Evolutionary conservation across 768 basidiomycete species (phyloP).

Genomic region (Serendipita sp.): DNA sequence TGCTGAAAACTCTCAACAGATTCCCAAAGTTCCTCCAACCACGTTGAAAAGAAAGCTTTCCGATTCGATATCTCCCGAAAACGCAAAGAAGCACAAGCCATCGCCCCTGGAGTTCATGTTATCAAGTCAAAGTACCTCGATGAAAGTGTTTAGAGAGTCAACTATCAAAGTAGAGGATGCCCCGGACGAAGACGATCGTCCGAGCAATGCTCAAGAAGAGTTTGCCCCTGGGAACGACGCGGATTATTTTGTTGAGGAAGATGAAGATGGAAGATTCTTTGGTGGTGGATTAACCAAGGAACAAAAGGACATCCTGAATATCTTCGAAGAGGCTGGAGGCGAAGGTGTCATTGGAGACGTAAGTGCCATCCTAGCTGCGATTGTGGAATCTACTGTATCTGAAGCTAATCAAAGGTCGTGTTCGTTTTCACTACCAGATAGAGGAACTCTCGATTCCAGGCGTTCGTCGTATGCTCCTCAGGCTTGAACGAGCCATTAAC

Average conservation of each 20-base stretch:
- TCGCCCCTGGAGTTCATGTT: slow-evolving; percentile 10
- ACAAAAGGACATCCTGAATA: slow-evolving; percentile 90
- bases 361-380: slow-evolving; percentile 19
- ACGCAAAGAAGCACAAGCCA: slow-evolving; percentile 7
- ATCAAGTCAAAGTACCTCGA: not conserved
- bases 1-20: not conserved
- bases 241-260: slow-evolving; percentile 82
- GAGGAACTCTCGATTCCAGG: slow-evolving; percentile 54
- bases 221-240: slow-evolving; percentile 81
- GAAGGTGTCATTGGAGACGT: slow-evolving; percentile 57
- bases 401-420: slow-evolving; percentile 5
- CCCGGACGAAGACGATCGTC: slow-evolving; percentile 33
- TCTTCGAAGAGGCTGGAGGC: slow-evolving; percentile 62
- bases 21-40: slow-evolving; percentile 9
- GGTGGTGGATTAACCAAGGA: slow-evolving; percentile 85
- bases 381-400: slow-evolving; percentile 6
- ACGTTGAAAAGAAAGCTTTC: slow-evolving; percentile 16
- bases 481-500: slow-evolving; percentile 76
- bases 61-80: slow-evolving; percentile 13
- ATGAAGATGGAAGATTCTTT: slow-evolving; percentile 83
- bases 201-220: slow-evolving; percentile 22
- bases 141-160: slow-evolving; percentile 13
- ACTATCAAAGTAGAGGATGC: slow-evolving; percentile 39
- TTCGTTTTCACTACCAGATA: slow-evolving; percentile 26
- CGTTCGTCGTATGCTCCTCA: slow-evolving; percentile 56